Base-by-base conservation (phyloP, 306 rosid genomes). In the Prunus salicina region DNA sequence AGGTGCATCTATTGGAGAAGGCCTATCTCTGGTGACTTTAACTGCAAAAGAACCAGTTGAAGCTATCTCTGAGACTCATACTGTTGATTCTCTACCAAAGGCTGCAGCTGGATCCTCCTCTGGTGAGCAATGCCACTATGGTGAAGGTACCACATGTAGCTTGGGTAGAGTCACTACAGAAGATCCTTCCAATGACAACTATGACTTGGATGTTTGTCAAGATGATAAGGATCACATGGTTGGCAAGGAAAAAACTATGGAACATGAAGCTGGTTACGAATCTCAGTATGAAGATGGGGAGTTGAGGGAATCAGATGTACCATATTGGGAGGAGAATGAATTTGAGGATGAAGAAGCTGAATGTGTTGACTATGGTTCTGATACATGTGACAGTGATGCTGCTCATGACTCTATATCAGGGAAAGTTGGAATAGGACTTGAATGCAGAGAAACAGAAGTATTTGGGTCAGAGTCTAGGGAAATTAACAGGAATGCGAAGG, bases 201-300 rank as follows among this genome's bases (percentile, higher is more conserved):
- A 11, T 46, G 64, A 50, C 12, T 20, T 55, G 22, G 61, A 53
- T 30, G 18, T 47, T 67, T 34, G 22, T 79, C 69, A 43, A 45
- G 69, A 62, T 16, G 65, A 46, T 7, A 78, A 78, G 67, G 69
- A 73, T 78, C 15, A 41, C n/a, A n/a, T 7, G 34, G 74, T 46
- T 41, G 70, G 64, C 38, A 34, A 45, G 30, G 64, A 51, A 50
- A 64, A 51, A 25, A 14, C 27, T 19, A 2, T 12, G 75, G 75
- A 79, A 3, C 47, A 12, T 14, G 73, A 75, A 65, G 66, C 50
- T 2, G 86, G 80, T 32, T 79, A 74, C 28, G 86, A 83, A 49
- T 83, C 86, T 63, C 86, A 83, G 34, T 83, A 79, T 58, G 86
- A 79, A 72, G 86, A 83, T 58, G 86, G 86, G 32, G 86, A 83